These are phyloP conservation scores for Rhizopus microsporus DNA, from an alignment of 371 early-diverging fungal genomes.

Conservation along the genomic window DNA sequence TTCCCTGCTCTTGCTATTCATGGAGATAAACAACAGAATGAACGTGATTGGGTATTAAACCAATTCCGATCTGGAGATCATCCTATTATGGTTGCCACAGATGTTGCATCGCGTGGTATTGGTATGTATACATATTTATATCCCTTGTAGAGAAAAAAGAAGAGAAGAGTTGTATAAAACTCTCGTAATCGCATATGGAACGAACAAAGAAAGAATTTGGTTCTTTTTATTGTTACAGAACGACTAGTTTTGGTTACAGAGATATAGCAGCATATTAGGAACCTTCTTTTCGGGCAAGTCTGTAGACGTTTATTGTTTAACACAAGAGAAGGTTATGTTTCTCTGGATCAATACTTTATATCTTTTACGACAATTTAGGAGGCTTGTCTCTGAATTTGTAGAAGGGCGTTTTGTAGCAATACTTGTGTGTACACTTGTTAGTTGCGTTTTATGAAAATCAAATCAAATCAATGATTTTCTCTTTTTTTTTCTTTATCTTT, in stretches of 20 bases:
- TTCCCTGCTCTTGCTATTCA: conserved; percentile 98
- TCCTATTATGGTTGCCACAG: conserved; percentile 99
- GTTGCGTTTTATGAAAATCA: conserved; percentile 3
- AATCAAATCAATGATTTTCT: background rate
- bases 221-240: conserved; percentile 4
- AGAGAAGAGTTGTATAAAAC: background rate
- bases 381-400: conserved; percentile 2
- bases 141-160: conserved; percentile 1
- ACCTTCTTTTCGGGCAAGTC: background rate
- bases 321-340: background rate
- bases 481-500: conserved; percentile 5
- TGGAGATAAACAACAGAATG: conserved; percentile 98
- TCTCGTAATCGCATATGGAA: too few species aligned
- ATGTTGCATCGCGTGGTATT: conserved; percentile 99
- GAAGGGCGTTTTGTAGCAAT: conserved; percentile 7
- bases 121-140: conserved; percentile 60
- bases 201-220: background rate
- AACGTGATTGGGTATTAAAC: conserved; percentile 96
- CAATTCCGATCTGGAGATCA: conserved; percentile 89
- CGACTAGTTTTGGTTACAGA: conserved; percentile 1
- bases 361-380: conserved; percentile 2
- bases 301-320: background rate
- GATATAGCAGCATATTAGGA: background rate
- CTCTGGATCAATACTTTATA: background rate
- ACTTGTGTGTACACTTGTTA: background rate